Evolutionary conservation across 345 rosid genomes (phyloP), one percentile per base, ranked within the genome.

Genomic region (Abelmoschus esculentus): DNA sequence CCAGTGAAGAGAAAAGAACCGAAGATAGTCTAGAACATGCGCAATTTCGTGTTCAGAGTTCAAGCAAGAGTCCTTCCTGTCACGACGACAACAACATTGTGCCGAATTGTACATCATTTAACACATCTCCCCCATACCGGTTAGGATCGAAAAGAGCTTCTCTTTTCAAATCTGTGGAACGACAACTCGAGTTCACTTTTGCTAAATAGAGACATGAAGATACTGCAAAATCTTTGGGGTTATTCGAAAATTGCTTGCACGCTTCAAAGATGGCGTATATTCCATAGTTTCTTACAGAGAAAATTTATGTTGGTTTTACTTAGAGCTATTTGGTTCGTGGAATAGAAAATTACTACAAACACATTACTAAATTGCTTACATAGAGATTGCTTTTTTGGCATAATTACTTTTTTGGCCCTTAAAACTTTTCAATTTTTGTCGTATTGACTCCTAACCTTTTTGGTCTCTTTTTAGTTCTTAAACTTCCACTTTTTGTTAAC

Each of bases 91-190:
- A 73, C 64, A 61, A 70, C 36, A 57, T 50, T 67, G 81, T 66
- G 71, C 74, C 76, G 57, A 82, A 67, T 69, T 77, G 75, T 13
- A 77, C 74, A 75, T 82, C 85, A 66, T 91, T 84, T 73, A 86
- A 91, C 79, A 82, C 86, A 29, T 93, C 98, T 72, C 97, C 98
- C 64, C 97, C 97, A 0, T 93, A 90, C 76, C 80, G 95, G 71
- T 76, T 93, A 78, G 88, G 88, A 78, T 81, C 93, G 49, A 90
- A 89, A 79, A 75, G 97, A 73, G 85, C 92, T 72, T 85, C 89
- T 44, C 84, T 83, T 77, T 77, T 86, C 73, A 93, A 89, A 83
- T 86, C 96, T n/a, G 85, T 85, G 74, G 95, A 86, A 81, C 86
- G 95, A 71, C 98, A 91, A 77, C 92, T 93, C 75, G 96, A 88